Evolutionary conservation across 805 yeast genomes (phyloP).

Genomic region (Yamadazyma kitorensis): DNA sequence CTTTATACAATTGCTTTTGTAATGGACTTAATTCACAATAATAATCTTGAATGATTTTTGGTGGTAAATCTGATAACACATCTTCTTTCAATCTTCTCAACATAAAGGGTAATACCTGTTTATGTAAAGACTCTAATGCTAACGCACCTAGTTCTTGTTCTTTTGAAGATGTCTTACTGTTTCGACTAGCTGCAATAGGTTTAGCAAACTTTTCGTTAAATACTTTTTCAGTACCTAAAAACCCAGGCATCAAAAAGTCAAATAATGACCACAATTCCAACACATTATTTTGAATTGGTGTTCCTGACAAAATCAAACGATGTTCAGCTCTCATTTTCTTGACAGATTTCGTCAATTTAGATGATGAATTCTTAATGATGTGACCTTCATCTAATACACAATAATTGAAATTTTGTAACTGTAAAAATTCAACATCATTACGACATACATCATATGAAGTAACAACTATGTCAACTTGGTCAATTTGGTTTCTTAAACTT

Average conservation of each 20-base stretch:
- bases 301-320: constrained; percentile 87
- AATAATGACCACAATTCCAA: constrained; percentile 96
- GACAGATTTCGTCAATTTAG: constrained; percentile 86
- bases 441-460: constrained; percentile 96
- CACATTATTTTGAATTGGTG: constrained; percentile 97
- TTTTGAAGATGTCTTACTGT: constrained; percentile 80
- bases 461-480: constrained; percentile 75
- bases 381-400: constrained; percentile 98
- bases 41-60: constrained; percentile 96
- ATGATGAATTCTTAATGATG: constrained; percentile 86
- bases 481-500: constrained; percentile 50
- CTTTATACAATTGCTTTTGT: constrained; percentile 83
- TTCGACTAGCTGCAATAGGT: constrained; percentile 93
- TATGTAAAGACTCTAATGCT: constrained; percentile 93
- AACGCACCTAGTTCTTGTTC: constrained; percentile 97
- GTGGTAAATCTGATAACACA: constrained; percentile 93
- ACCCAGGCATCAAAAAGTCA: constrained; percentile 98
- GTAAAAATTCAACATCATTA: constrained; percentile 72
- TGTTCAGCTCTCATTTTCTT: constrained; percentile 83
- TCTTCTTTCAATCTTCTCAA: constrained; percentile 94
- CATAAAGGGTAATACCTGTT: constrained; percentile 95
- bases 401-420: constrained; percentile 73
- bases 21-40: constrained; percentile 93
- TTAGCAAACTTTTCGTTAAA: constrained; percentile 96
- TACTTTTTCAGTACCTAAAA: constrained; percentile 88